Evolutionary conservation across 148 eudicot genomes (phyloP).

Genomic region (Rhododendron simsii): DNA sequence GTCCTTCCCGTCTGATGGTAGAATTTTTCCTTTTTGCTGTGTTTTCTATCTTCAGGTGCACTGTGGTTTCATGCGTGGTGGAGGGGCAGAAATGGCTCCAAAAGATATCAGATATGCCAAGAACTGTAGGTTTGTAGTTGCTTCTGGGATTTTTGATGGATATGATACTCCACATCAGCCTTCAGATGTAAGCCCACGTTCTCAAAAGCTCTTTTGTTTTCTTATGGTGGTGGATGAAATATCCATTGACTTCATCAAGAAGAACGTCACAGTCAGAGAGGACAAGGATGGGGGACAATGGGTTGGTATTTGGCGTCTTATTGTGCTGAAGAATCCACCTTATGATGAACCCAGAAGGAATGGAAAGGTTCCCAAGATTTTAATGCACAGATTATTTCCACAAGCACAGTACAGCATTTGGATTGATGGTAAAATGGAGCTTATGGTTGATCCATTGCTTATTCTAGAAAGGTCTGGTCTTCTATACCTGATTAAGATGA

Average conservation of each 20-base stretch:
- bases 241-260: constrained; percentile 69
- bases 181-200: constrained; percentile 68
- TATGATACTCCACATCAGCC: constrained; percentile 96
- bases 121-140: constrained; percentile 87
- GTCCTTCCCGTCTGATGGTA: background rate
- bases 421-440: constrained; percentile 99
- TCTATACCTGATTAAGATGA: background rate
- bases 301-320: constrained; percentile 96
- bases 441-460: constrained; percentile 88
- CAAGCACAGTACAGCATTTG: constrained; percentile 89
- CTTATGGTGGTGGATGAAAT: constrained; percentile 95
- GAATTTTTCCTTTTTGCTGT: background rate
- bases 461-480: constrained; percentile 76
- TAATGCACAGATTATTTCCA: constrained; percentile 88
- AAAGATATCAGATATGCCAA: constrained; percentile 68
- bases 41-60: constrained; percentile 56
- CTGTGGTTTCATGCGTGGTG: constrained; percentile 84
- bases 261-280: constrained; percentile 66
- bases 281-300: constrained; percentile 79
- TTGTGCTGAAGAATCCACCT: constrained; percentile 78
- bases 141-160: constrained; percentile 97
- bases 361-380: constrained; percentile 93
- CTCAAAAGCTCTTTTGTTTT: constrained; percentile 81
- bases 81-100: constrained; percentile 84
- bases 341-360: constrained; percentile 98